Base-by-base conservation (phyloP, 164 flowering plant species). In the Berberis vulgaris region DNA sequence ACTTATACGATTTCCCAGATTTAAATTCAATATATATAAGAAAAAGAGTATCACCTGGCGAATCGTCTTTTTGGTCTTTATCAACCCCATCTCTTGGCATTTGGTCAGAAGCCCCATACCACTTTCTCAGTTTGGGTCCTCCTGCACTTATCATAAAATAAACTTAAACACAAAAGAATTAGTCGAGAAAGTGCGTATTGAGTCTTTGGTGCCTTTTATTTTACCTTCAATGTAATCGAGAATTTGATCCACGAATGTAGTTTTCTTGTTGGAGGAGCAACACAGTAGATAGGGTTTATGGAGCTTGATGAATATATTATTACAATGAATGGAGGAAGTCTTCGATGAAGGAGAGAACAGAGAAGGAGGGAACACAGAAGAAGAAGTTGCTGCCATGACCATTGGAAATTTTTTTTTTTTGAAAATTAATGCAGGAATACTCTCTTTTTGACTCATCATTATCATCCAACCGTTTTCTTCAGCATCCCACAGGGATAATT, bases 31-130 rank as follows among this genome's bases (percentile, higher is more conserved):
- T 53, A 45, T 56, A 57, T 10, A 26, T 0, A 4, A 53, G 49
- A 63, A 38, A 67, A 41, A 13, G 41, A 10, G 3, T 52, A 41
- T 12, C 65, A 85, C 91, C 97, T 78, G 72, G 43, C 53, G 70
- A 61, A 52, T 79, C 86, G 49, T 80, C 86, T 41, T 82, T 86
- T 41, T 82, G 81, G 43, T 77, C 86, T 1, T 45, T 67, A 41
- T 41, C 42, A 49, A 75, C 68, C 60, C 79, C 97, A 77, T 91
- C 94, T 72, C 82, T 83, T 2, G 90, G 78, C 5, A 79, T 77
- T 47, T 79, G 72, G 63, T 94, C 96, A 63, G 96, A 87, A 46
- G 97, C 96, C 8, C 97, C 96, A 68, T 94, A 94, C 99, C 99
- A 94, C 80, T 84, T 91, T 73, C 99, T 83, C 45, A 94, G 72